Evolutionary conservation across 208 protist species (phyloP).

Genomic region (Wallacemonas sp.): DNA sequence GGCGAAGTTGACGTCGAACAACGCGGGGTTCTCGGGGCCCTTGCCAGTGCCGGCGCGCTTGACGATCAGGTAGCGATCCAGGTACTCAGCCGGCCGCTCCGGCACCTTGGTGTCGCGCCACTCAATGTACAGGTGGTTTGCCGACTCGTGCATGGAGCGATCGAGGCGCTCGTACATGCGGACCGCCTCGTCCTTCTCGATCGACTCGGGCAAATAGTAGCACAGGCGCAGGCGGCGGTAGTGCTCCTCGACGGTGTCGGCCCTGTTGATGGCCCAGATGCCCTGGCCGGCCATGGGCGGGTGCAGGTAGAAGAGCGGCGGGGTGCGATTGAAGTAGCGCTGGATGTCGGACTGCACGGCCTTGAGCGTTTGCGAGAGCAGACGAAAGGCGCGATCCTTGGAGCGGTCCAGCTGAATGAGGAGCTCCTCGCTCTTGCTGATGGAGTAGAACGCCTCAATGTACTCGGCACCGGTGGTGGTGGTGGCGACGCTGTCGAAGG

Average conservation of each 20-base stretch:
- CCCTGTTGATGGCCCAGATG: slow-evolving; percentile 88
- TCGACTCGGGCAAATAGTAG: slow-evolving; percentile 84
- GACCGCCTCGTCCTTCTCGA: slow-evolving; percentile 82
- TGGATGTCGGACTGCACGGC: slow-evolving; percentile 93
- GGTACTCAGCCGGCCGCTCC: slow-evolving; percentile 66
- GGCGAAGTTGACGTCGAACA: slow-evolving; percentile 95
- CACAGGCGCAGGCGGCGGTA: slow-evolving; percentile 64
- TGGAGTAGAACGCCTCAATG: slow-evolving; percentile 95
- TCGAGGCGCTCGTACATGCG: slow-evolving; percentile 77
- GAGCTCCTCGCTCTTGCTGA: slow-evolving; percentile 95
- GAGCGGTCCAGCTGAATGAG: slow-evolving; percentile 92
- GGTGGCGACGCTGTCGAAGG: slow-evolving; percentile 95
- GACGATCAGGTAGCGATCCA: slow-evolving; percentile 88
- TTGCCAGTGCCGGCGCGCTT: slow-evolving; percentile 54
- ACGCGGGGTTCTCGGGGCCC: slow-evolving; percentile 45
- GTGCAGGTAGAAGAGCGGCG: slow-evolving; percentile 91
- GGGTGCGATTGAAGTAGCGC: slow-evolving; percentile 81
- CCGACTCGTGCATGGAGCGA: slow-evolving; percentile 81
- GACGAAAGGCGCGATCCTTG: slow-evolving; percentile 89
- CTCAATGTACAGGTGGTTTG: slow-evolving; percentile 67
- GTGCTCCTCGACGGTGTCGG: slow-evolving; percentile 53
- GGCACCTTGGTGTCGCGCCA: slow-evolving; percentile 78
- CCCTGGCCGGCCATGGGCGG: slow-evolving; percentile 91
- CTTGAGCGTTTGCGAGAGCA: slow-evolving; percentile 86
- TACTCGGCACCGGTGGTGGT: slow-evolving; percentile 93